A percentile compares a stretch with the other conserved stretches of the same genome.
phyloP scores from a whole-genome alignment of 2,329 filamentous ascomycete genomes.

The Ploettnerulaceae sp. region DNA sequence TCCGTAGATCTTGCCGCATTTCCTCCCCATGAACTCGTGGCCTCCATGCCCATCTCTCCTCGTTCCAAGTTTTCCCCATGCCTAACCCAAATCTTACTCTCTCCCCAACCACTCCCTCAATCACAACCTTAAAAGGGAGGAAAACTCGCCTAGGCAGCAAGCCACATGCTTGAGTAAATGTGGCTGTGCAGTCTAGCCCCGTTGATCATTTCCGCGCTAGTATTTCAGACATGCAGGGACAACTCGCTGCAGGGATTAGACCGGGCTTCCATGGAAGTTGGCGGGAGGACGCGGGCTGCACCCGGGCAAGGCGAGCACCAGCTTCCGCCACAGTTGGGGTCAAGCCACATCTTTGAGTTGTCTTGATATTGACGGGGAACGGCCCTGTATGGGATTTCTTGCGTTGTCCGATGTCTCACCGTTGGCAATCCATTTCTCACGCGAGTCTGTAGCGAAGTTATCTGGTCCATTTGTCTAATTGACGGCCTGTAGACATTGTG shows the following conservation, averaged over 20 bases:
- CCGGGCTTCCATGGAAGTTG: too few relatives aligned
- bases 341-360: conserved; percentile 13
- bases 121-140: background rate
- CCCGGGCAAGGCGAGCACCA: background rate
- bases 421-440: background rate
- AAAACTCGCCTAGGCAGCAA: background rate
- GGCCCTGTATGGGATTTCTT: background rate
- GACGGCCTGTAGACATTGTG: background rate
- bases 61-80: conserved; percentile 4
- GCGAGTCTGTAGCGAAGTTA: background rate
- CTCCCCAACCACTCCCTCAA: background rate
- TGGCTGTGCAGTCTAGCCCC: conserved; percentile 10
- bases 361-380: background rate
- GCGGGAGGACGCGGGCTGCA: background rate
- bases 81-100: background rate
- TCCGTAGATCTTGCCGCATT: background rate
- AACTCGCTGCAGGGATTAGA: background rate
- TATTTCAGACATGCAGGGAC: conserved; percentile 1
- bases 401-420: background rate
- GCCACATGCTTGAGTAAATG: background rate
- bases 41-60: background rate
- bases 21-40: background rate
- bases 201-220: background rate
- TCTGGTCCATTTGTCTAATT: background rate
- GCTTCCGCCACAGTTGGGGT: conserved; percentile 12